Base-by-base conservation (phyloP, 768 basidiomycete species). In the Chiua virens region DNA sequence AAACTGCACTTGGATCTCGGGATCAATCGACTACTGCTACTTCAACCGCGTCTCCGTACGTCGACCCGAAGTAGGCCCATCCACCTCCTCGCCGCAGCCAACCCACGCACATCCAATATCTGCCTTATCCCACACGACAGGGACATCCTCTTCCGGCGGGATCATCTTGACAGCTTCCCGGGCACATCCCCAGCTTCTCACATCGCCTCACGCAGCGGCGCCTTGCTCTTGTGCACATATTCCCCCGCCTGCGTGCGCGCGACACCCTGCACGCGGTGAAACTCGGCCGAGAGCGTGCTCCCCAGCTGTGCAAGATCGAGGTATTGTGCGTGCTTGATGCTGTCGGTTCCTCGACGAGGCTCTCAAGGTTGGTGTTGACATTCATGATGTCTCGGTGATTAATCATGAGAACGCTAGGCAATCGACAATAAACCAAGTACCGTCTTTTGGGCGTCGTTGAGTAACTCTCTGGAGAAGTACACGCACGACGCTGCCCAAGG, bases 121-220 rank as follows among this genome's bases (percentile, higher is more conserved):
- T 27, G 84, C 72, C 1, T 92, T 93, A 66, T 95, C 93, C 92
- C 92, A 95, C 38, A 81, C 57, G 23, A 85, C 63, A 4, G 69
- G 64, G 28, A 61, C 55, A 2, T 69, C 62, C 41, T 79, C 79
- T 34, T 88, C 85, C 1, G 94, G 94, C 1, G 94, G 95, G 14
- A 98, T 76, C 45, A 97, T 87, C 67, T 94, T 95, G 60, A 98
- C 92, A 11, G 91, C 92, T 44, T 98, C 94, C 46, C 79, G 83
- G 10, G 73, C 15, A 87, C 85, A 55, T 89, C 92, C 50, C 89
- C 80, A 8, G 89, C 88, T 60, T 91, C 90, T 60, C 83, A 86
- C 60, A 90, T 78, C 3, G 83, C 88, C 51, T 85, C 86, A 36
- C 80, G 75, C 27, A 87, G 65, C 30, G 86, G 62, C 8, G 67